phyloP scores from a whole-genome alignment of 2,329 filamentous ascomycete species.

The Cyphellophora europaea region DNA sequence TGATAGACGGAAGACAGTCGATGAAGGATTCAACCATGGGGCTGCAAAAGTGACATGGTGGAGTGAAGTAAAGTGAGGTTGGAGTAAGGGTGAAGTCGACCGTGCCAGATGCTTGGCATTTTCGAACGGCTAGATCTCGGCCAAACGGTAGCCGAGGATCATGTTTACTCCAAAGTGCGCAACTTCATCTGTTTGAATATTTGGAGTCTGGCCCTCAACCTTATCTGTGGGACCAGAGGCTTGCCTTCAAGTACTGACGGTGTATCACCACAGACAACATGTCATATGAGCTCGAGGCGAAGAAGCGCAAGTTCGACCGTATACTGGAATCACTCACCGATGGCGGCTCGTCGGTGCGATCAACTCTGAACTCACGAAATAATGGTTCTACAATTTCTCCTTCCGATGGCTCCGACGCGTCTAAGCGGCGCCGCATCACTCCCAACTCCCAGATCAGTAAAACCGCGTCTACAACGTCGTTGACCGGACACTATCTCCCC shows the following conservation, averaged over 20 bases:
- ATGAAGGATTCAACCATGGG: too few species aligned
- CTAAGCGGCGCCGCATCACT: conserved; percentile 16
- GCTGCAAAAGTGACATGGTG: too few species aligned
- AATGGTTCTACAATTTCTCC: conserved; percentile 9
- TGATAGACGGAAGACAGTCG: too few species aligned
- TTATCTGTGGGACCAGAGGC: background rate
- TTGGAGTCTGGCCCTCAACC: background rate
- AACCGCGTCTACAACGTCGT: conserved; percentile 24
- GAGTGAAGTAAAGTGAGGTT: too few species aligned
- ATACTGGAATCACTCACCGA: conserved; percentile 32
- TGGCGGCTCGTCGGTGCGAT: conserved; percentile 7
- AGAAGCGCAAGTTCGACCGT: conserved; percentile 39
- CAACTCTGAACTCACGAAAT: conserved; percentile 12
- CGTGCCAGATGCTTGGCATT: background rate
- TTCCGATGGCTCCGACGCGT: conserved; percentile 12
- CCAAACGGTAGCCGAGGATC: too few species aligned
- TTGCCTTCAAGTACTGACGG: too few species aligned
- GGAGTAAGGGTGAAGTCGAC: background rate
- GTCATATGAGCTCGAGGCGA: conserved; percentile 33
- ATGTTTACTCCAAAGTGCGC: background rate
- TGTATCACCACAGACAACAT: too few species aligned
- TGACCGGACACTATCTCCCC: conserved; percentile 66
- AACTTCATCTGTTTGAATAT: background rate
- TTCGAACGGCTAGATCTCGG: background rate
- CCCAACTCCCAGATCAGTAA: conserved; percentile 17